These are phyloP conservation scores for Ophiostoma populinum DNA, from an alignment of 2,329 filamentous ascomycete species.

Conservation along the genomic window DNA sequence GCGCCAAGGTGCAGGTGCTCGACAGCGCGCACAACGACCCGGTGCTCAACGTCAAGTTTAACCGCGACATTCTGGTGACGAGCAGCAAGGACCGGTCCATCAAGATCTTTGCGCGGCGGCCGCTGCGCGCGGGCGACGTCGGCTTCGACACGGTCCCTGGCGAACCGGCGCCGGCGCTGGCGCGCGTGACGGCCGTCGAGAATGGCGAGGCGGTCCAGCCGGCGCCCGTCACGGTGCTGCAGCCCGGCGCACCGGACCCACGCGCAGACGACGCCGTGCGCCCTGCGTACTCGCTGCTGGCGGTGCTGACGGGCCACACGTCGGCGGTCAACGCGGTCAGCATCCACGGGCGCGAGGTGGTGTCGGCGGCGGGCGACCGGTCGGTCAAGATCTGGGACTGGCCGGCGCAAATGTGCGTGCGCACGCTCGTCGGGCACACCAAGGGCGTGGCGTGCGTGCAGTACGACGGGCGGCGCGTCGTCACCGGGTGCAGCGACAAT, in stretches of 20 bases:
- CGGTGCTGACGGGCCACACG: conserved; percentile 63
- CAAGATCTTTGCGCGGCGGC: conserved; percentile 79
- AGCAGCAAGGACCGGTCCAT: conserved; percentile 96
- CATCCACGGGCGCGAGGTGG: conserved; percentile 68
- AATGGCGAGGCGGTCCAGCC: conserved; percentile 32
- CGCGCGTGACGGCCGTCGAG: conserved; percentile 25
- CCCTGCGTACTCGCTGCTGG: conserved; percentile 66
- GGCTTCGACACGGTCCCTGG: conserved; percentile 28
- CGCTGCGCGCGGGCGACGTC: conserved; percentile 42
- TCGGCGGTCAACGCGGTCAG: conserved; percentile 96
- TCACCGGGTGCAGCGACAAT: conserved; percentile 91
- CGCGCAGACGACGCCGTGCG: no score
- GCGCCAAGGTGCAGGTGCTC: conserved; percentile 61
- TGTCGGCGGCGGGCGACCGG: conserved; percentile 87
- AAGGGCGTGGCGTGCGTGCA: conserved; percentile 98
- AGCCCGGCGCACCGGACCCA: no score
- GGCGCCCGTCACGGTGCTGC: no score
- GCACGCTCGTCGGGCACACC: conserved; percentile 69
- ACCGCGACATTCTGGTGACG: conserved; percentile 79
- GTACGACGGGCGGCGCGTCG: conserved; percentile 82
- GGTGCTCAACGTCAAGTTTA: conserved; percentile 83
- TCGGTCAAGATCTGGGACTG: conserved; percentile 93
- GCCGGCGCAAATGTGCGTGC: conserved; percentile 54
- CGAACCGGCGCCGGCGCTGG: not conserved
- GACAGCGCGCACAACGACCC: conserved; percentile 70